Evolutionary conservation across 169 alveolate species (phyloP), one percentile per base, ranked within the genome.

Genomic region (Plasmodium yoelii): DNA sequence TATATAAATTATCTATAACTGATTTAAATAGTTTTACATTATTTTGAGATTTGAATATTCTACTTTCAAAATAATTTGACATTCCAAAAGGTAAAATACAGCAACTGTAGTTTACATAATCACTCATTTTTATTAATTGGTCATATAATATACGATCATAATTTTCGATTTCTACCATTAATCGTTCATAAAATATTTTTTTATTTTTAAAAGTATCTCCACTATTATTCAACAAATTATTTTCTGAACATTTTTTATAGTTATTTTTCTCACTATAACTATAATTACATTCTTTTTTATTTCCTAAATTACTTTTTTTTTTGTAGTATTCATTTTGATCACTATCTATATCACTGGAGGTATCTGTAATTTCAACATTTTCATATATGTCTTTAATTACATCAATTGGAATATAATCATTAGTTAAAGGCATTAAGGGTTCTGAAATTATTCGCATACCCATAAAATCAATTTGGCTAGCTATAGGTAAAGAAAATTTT

Each of bases 381-480:
- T 67, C 47, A 15, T 87, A 73, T 3, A 69, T 56, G 5, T 82
- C 90, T 49, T 82, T 82, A 56, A 82, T 68, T 5, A 82, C 68
- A 57, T 82, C 90, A 3, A 82, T 49, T 19, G 90, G 86, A 13
- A 61, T 24, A 15, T 65, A 6, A 10, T 56, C 56, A 9, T 68
- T 84, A 67, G 19, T 69, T 67, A 82, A 57, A 12, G 94, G 94
- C 61, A 93, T 86, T 88, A 93, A 57, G 0, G 96, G 96, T 22
- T 93, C 96, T 2, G 94, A 77, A 39, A 92, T 94, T 22, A 93
- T 92, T 49, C 96, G 87, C 68, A 93, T 56, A 4, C 95, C 95
- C 94, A 92, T 68, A 75, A 77, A 93, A 60, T 93, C 96, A 19
- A 87, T 90, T 19, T 90, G 84, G 69, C 94, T 92, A 67, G 91